Conservation (phyloP, 2,329 filamentous ascomycete genomes). For the Fusarium ramigenum region DNA sequence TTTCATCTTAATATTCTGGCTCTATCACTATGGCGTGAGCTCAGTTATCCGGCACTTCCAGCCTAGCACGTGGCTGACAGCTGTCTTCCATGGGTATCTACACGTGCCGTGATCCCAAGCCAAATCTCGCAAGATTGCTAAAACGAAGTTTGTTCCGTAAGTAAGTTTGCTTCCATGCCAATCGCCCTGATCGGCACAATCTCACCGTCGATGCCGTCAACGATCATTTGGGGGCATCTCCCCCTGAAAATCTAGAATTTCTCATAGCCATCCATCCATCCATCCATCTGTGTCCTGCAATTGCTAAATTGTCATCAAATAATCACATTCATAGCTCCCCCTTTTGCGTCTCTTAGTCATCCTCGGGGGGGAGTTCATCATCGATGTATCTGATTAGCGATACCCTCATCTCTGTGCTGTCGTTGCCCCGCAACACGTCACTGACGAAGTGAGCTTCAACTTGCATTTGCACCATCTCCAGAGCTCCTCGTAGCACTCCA, state of each 20-base stretch:
- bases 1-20: neutral
- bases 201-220: slow-evolving; percentile 1
- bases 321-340: neutral
- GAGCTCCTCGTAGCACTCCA: slow-evolving; percentile 85
- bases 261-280: neutral
- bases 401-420: slow-evolving; percentile 97
- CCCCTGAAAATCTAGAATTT: neutral
- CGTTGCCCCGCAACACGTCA: slow-evolving; percentile 90
- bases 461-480: slow-evolving; percentile 99
- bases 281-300: neutral
- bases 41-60: slow-evolving; percentile 9
- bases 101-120: slow-evolving; percentile 13
- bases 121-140: slow-evolving; percentile 18
- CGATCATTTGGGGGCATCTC: neutral
- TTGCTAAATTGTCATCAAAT: slow-evolving; percentile 7
- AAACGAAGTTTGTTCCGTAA: neutral
- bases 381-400: slow-evolving; percentile 94
- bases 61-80: slow-evolving; percentile 31
- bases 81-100: slow-evolving; percentile 22
- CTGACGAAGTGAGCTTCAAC: slow-evolving; percentile 97
- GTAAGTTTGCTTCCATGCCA: slow-evolving; percentile 12
- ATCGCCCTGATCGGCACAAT: neutral
- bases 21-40: slow-evolving; percentile 10
- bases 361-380: slow-evolving; percentile 95
- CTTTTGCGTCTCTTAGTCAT: slow-evolving; percentile 70